phyloP scores from a whole-genome alignment of 768 basidiomycete species.

The Grammothele lineata region DNA sequence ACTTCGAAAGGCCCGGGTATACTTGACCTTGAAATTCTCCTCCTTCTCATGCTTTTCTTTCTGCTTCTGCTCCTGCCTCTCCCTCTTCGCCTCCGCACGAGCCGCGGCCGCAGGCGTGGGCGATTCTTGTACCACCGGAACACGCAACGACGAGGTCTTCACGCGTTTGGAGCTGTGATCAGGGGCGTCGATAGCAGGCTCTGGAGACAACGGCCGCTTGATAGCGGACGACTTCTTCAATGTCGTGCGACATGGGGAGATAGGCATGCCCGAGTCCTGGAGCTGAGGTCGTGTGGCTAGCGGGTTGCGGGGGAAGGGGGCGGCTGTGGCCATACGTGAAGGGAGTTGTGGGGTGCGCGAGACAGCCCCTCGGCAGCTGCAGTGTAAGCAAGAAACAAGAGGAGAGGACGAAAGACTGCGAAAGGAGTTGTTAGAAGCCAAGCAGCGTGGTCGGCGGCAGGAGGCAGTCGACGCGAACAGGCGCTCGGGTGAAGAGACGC shows the following conservation, averaged over 20 bases:
- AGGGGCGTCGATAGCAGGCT: conserved; percentile 32
- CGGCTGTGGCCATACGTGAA: conserved; percentile 13
- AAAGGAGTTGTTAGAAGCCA: conserved; percentile 3
- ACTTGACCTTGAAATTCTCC: conserved; percentile 78
- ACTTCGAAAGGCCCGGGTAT: conserved; percentile 75
- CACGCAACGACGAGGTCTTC: conserved; percentile 25
- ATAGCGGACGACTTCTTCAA: conserved; percentile 24
- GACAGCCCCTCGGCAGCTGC: background rate
- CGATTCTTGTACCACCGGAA: conserved; percentile 4
- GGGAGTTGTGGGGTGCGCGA: conserved; percentile 6
- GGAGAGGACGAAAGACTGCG: background rate
- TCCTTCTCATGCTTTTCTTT: conserved; percentile 42
- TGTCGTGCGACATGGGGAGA: conserved; percentile 26
- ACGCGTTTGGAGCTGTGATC: conserved; percentile 39
- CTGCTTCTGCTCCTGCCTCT: conserved; percentile 40
- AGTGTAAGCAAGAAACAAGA: conserved; percentile 18
- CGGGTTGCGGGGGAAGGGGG: conserved; percentile 46
- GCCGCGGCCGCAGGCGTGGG: conserved; percentile 17
- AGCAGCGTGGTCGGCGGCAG: background rate
- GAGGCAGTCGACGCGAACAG: background rate
- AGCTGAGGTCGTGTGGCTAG: conserved; percentile 37
- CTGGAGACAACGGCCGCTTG: conserved; percentile 52
- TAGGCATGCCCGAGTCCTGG: conserved; percentile 32
- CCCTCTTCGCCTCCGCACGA: conserved; percentile 35
- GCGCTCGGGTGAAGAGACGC: conserved; percentile 11